Conservation (phyloP, 352 stramenopile species). For the Globisporangium perplexum region DNA sequence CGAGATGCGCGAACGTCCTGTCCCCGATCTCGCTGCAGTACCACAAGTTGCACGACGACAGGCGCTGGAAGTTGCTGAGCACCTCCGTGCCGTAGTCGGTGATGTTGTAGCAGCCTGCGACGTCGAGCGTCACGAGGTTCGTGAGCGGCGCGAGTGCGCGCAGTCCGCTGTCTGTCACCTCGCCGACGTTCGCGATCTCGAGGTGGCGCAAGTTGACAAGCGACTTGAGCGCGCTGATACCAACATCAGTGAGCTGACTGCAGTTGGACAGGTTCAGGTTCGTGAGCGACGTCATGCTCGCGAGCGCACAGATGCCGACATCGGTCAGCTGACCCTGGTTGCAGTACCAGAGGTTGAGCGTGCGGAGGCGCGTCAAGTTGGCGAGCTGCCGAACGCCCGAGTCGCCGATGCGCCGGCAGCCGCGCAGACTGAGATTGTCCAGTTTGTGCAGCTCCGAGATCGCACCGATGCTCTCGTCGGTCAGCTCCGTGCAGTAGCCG, state of each 20-base stretch:
- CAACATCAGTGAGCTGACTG: constrained; percentile 62
- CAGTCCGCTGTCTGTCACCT: constrained; percentile 61
- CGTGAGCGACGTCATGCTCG: constrained; percentile 44
- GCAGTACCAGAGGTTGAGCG: constrained; percentile 80
- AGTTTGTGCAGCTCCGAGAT: constrained; percentile 39
- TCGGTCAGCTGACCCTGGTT: constrained; percentile 74
- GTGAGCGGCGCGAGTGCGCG: constrained; percentile 40
- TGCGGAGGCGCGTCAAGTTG: constrained; percentile 30
- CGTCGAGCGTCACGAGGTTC: constrained; percentile 55
- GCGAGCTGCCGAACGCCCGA: constrained; percentile 38
- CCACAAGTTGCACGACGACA: constrained; percentile 73
- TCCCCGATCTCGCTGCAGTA: constrained; percentile 80
- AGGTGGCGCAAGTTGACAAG: constrained; percentile 63
- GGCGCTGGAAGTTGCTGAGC: constrained; percentile 38
- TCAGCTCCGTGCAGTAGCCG: constrained; percentile 74
- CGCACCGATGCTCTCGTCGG: constrained; percentile 41
- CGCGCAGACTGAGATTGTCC: constrained; percentile 52
- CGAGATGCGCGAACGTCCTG: constrained; percentile 49
- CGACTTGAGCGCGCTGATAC: constrained; percentile 35
- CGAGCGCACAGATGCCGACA: constrained; percentile 40
- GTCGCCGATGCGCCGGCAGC: constrained; percentile 55
- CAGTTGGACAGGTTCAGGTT: constrained; percentile 77
- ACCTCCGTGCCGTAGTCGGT: constrained; percentile 62
- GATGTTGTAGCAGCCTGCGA: constrained; percentile 79
- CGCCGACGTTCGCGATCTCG: constrained; percentile 72